Evolutionary conservation across 495 filamentous ascomycete species (phyloP).

Genomic region (Lasiosphaeria miniovina): DNA sequence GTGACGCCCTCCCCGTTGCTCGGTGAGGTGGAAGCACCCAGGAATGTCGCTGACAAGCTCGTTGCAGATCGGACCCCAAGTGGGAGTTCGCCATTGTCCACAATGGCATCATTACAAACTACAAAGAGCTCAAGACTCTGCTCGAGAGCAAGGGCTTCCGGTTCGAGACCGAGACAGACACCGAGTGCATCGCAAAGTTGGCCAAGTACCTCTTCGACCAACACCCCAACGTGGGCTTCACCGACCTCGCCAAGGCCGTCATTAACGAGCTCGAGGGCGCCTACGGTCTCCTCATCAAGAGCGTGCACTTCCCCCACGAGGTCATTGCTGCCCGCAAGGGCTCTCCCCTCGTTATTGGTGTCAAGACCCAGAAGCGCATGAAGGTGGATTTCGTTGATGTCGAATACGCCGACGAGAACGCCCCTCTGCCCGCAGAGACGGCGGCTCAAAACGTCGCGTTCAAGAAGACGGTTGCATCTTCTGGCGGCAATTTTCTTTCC

Average conservation of each 20-base stretch:
- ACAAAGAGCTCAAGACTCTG: slow-evolving; percentile 96
- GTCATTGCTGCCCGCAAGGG: slow-evolving; percentile 97
- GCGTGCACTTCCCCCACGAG: slow-evolving; percentile 97
- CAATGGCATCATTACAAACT: slow-evolving; percentile 99
- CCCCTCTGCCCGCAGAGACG: slow-evolving; percentile 83
- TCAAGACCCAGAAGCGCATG: slow-evolving; percentile 95
- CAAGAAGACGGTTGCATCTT: slow-evolving; percentile 62
- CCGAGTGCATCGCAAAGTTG: slow-evolving; percentile 97
- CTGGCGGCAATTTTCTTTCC: slow-evolving; percentile 49
- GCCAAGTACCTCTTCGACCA: slow-evolving; percentile 97
- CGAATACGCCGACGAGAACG: slow-evolving; percentile 82
- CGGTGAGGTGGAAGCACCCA: not conserved
- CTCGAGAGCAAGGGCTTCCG: slow-evolving; percentile 92
- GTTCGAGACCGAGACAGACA: slow-evolving; percentile 99
- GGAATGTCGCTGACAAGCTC: slow-evolving; percentile 5
- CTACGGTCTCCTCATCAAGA: slow-evolving; percentile 94
- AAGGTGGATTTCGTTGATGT: slow-evolving; percentile 99
- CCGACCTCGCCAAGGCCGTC: slow-evolving; percentile 90
- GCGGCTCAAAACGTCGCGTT: slow-evolving; percentile 95
- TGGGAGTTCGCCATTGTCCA: slow-evolving; percentile 98
- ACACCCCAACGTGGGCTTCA: slow-evolving; percentile 92
- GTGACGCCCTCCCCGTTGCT: not conserved
- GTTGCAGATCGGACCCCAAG: slow-evolving; percentile 62
- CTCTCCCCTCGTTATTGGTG: slow-evolving; percentile 92
- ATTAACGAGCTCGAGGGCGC: slow-evolving; percentile 98